Evolutionary conservation across 345 rosid species (phyloP), one percentile per base, ranked within the genome.

Genomic region (Gossypium sturtianum): DNA sequence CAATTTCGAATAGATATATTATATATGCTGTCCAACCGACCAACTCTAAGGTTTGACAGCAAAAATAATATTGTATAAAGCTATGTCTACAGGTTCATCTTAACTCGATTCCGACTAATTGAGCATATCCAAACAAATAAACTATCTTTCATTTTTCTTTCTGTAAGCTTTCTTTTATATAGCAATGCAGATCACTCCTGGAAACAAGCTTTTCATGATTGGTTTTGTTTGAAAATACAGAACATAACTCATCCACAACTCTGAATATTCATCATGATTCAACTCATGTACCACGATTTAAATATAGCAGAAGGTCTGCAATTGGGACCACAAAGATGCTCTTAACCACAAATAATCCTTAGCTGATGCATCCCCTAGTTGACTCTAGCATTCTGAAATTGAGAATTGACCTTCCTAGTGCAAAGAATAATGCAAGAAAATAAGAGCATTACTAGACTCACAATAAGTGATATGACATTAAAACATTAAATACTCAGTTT

Each of bases 111-210:
- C 22, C 16, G 48, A 53, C 20, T 22, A 54, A 71, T 41, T 56
- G 71, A 49, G 41, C 60, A 53, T 56, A 64, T 23, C 65, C 38
- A 27, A 27, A 60, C 41, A 60, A n/a, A 5, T 34, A 27, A 5
- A 48, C 54, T 29, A 19, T 17, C 78, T 12, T 47, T 12, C 69
- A 19, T 58, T 64, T 79, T 70, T 63, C 66, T 63, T 74, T 75
- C 62, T 63, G 68, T 43, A 56, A 65, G 75, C 74, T 60, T 70
- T 11, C 75, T 72, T 74, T 75, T 17, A 64, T 25, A 60, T 67
- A 52, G 73, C 60, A 66, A 73, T 80, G 75, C 70, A 66, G 59
- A 62, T 48, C 41, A 75, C 6, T 65, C 64, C 82, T 38, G 57
- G 58, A 71, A 48, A 65, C 69, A 75, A 71, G 74, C 76, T 34